phyloP scores from a whole-genome alignment of 164 flowering plant species.

The Kingdonia uniflora region DNA sequence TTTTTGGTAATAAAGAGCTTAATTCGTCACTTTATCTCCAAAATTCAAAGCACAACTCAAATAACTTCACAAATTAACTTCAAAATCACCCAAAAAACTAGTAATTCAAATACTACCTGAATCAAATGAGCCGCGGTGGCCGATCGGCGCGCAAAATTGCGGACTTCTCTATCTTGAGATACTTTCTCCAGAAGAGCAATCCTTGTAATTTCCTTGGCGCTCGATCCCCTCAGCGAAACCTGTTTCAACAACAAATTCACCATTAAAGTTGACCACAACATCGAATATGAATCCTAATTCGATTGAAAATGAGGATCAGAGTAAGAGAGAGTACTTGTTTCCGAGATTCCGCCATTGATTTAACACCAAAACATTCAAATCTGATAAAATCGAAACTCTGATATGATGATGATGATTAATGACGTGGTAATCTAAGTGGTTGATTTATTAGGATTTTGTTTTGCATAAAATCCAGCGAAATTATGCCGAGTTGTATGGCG shows the following conservation, averaged over 20 bases:
- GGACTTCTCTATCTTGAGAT: constrained; percentile 65
- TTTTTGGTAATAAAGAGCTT: neutral
- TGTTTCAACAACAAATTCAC: constrained; percentile 11
- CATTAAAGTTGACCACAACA: no score
- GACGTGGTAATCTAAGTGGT: no score
- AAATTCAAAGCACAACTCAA: neutral
- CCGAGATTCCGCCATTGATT: no score
- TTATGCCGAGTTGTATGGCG: no score
- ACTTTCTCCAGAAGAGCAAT: constrained; percentile 75
- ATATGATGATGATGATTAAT: no score
- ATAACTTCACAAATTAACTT: neutral
- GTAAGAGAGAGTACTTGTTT: no score
- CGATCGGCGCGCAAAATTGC: constrained; percentile 57
- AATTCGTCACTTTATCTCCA: neutral
- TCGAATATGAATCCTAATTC: no score
- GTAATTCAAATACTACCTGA: constrained; percentile 36
- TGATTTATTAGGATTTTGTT: no score
- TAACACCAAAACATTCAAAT: no score
- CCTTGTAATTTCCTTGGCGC: constrained; percentile 80
- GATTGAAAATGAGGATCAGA: no score
- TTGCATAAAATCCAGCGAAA: no score
- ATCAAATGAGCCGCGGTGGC: constrained; percentile 54
- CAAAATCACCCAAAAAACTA: neutral
- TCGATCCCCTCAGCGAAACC: constrained; percentile 92
- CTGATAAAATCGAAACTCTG: no score